Evolutionary conservation across 352 stramenopile genomes (phyloP), one percentile per base, ranked within the genome.

Genomic region (Pythium folliculosum): DNA sequence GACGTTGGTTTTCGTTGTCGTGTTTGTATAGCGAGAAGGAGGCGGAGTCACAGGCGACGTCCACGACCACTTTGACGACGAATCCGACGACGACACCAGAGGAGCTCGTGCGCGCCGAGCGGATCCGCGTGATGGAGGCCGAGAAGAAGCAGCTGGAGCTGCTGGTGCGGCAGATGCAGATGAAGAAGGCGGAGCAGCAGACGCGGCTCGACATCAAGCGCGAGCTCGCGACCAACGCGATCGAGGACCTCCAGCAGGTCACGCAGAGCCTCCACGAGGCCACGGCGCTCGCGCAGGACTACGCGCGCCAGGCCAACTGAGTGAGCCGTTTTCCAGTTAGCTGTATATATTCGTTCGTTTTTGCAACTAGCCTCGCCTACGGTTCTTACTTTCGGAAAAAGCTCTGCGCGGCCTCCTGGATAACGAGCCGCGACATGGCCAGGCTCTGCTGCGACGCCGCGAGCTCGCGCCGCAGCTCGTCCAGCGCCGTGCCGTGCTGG

Each of bases 401-500:
- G 38, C 59, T 84, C 56, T 90, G 80, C 17, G 84, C 80, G 13
- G 86, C 84, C 16, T 90, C 71, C 67, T 92, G 81, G 30, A 92
- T 77, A 0, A 90, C 75, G 49, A 87, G 76, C 16, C 77, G 75
- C 9, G 82, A 92, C 44, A 81, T 68, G 23, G 77, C 75, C 65
- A 92, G 78, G 65, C 80, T 92, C 57, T 92, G 80, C 62, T 92
- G 80, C 44, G 84, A 92, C 27, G 70, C 78, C 45, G 65, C 77
- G 22, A 94, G 75, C 70, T 94, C 84, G 30, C 75, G n/a, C n/a
- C n/a, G n/a, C n/a, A n/a, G n/a, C n/a, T n/a, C n/a, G n/a, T n/a
- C n/a, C n/a, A n/a, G n/a, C n/a, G n/a, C n/a, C n/a, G n/a, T n/a
- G n/a, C n/a, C n/a, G n/a, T n/a, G n/a, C n/a, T n/a, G n/a, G n/a